A percentile compares a stretch with the other conserved stretches of the same genome.
These are phyloP conservation scores for Dendrobium nobile DNA, from an alignment of 106 monocot species.

Conservation along the genomic window DNA sequence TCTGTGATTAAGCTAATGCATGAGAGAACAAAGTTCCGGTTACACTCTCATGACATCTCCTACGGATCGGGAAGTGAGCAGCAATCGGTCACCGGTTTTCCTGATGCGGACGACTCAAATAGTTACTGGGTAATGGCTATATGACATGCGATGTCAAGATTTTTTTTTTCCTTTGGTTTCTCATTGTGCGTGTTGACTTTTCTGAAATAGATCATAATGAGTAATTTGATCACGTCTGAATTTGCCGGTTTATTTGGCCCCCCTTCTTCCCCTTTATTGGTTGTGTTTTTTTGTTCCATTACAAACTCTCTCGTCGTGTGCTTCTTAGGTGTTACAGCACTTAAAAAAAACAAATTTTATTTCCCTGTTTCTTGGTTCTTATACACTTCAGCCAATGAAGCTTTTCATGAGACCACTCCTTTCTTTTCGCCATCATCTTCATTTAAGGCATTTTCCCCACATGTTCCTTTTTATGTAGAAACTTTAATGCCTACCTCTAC, in stretches of 20 bases:
- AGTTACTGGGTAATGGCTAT: constrained; percentile 74
- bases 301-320: no score
- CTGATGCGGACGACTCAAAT: constrained; percentile 77
- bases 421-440: neutral
- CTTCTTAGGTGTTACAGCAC: no score
- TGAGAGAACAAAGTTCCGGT: constrained; percentile 69
- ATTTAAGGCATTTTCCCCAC: neutral
- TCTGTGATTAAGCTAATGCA: constrained; percentile 80
- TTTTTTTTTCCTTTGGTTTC: neutral
- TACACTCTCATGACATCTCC: constrained; percentile 90
- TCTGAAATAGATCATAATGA: neutral
- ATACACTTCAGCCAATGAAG: no score
- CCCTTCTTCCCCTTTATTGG: no score
- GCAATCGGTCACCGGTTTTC: constrained; percentile 85
- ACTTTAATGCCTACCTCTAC: neutral
- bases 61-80: constrained; percentile 95
- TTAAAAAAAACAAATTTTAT: no score
- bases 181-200: neutral
- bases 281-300: no score
- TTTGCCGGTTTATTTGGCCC: no score
- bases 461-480: neutral
- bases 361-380: no score
- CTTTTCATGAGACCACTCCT: neutral
- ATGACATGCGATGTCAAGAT: neutral
- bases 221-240: no score